A percentile compares a stretch with the other conserved stretches of the same genome.
phyloP scores from a whole-genome alignment of 1,284 basidiomycete genomes.

The Cutaneotrichosporon sp. region DNA sequence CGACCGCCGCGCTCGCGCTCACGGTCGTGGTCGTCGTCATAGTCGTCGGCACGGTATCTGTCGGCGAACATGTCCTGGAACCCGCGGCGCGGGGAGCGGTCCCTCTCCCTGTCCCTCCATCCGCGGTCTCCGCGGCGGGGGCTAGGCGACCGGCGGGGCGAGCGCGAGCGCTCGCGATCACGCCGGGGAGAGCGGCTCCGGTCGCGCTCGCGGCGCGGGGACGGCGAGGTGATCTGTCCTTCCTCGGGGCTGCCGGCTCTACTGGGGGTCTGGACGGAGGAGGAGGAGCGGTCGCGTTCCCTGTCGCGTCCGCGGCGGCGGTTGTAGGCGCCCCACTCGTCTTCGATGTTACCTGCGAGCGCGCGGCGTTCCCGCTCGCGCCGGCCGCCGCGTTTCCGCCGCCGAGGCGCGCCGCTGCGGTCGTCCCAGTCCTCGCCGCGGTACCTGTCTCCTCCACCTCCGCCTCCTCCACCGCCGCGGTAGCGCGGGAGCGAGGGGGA shows the following conservation, averaged over 20 bases:
- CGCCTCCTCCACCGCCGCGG: slow-evolving; percentile 3
- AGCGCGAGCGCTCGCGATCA: background rate
- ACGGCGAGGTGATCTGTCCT: slow-evolving; percentile 44
- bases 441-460: slow-evolving; percentile 16
- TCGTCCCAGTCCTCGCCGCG: slow-evolving; percentile 22
- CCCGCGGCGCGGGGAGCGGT: background rate
- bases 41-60: slow-evolving; percentile 7
- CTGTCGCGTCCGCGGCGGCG: slow-evolving; percentile 16
- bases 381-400: slow-evolving; percentile 7
- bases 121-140: background rate
- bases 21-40: background rate
- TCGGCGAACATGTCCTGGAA: background rate
- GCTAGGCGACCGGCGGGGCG: background rate
- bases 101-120: background rate
- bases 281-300: background rate
- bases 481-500: slow-evolving; percentile 33
- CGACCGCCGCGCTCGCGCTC: background rate
- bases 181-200: slow-evolving; percentile 8
- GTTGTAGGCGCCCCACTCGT: slow-evolving; percentile 26
- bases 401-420: slow-evolving; percentile 5
- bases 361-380: slow-evolving; percentile 19
- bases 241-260: slow-evolving; percentile 44
- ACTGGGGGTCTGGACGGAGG: background rate
- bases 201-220: slow-evolving; percentile 10
- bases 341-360: background rate